Conservation (phyloP, 257 asterid genomes). For the Avicennia marina region DNA sequence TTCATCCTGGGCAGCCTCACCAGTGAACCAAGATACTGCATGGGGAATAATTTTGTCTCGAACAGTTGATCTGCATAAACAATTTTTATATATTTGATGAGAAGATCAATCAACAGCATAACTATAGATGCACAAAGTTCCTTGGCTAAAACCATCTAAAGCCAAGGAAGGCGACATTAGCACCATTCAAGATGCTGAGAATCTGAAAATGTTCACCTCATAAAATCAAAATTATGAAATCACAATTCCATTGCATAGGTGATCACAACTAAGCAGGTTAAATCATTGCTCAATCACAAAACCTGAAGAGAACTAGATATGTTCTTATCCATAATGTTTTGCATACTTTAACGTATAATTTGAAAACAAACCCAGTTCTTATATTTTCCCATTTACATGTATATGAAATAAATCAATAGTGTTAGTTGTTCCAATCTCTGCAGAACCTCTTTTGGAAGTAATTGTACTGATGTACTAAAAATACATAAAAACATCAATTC, state of each 20-base stretch:
- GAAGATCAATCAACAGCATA: too few species aligned
- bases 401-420: neutral
- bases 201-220: neutral
- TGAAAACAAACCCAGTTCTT: neutral
- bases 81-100: neutral
- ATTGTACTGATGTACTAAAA: too few species aligned
- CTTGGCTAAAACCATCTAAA: neutral
- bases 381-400: neutral
- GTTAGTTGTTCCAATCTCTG: neutral
- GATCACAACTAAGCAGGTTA: neutral
- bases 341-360: too few species aligned
- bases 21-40: conserved; percentile 95
- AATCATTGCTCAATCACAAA: neutral
- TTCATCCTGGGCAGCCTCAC: conserved; percentile 74
- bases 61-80: conserved; percentile 57
- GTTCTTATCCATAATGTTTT: too few species aligned
- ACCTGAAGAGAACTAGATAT: neutral
- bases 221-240: neutral
- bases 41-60: conserved; percentile 85
- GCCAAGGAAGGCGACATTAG: neutral
- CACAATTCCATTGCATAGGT: neutral
- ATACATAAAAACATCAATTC: too few species aligned
- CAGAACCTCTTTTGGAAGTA: neutral
- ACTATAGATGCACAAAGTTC: too few species aligned
- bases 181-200: neutral